These are phyloP conservation scores for Pythium dissotocum DNA, from an alignment of 352 stramenopile genomes.

Conservation along the genomic window DNA sequence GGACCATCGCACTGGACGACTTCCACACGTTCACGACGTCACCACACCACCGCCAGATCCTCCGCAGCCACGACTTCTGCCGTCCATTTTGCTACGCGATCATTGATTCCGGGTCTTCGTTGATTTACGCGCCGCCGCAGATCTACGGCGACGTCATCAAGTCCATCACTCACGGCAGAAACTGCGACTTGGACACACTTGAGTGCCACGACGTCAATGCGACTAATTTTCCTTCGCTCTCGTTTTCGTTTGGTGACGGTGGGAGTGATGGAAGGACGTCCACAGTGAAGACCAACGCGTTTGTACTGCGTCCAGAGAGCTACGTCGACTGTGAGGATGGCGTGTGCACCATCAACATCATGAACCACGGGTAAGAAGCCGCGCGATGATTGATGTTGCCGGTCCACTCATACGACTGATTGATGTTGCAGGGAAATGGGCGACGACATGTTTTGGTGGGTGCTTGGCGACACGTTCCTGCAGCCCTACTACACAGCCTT, in stretches of 20 bases:
- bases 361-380: slow-evolving; percentile 38
- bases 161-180: slow-evolving; percentile 32
- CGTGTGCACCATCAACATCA: slow-evolving; percentile 46
- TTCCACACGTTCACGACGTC: slow-evolving; percentile 20
- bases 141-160: slow-evolving; percentile 43
- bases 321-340: slow-evolving; percentile 42
- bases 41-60: background rate
- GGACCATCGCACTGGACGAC: slow-evolving; percentile 46
- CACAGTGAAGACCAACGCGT: slow-evolving; percentile 30
- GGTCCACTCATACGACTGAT: background rate
- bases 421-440: slow-evolving; percentile 33
- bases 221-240: slow-evolving; percentile 47
- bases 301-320: slow-evolving; percentile 42
- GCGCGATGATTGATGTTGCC: background rate
- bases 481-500: slow-evolving; percentile 68
- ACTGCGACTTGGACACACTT: slow-evolving; percentile 34
- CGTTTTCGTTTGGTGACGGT: slow-evolving; percentile 40
- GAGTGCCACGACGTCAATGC: slow-evolving; percentile 34
- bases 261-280: background rate
- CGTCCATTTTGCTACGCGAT: slow-evolving; percentile 49
- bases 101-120: slow-evolving; percentile 55
- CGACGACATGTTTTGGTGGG: slow-evolving; percentile 55
- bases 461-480: slow-evolving; percentile 62
- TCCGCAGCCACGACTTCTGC: background rate
- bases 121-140: slow-evolving; percentile 44